phyloP scores from a whole-genome alignment of 73 alveolate genomes.

The Blepharisma stoltei region DNA sequence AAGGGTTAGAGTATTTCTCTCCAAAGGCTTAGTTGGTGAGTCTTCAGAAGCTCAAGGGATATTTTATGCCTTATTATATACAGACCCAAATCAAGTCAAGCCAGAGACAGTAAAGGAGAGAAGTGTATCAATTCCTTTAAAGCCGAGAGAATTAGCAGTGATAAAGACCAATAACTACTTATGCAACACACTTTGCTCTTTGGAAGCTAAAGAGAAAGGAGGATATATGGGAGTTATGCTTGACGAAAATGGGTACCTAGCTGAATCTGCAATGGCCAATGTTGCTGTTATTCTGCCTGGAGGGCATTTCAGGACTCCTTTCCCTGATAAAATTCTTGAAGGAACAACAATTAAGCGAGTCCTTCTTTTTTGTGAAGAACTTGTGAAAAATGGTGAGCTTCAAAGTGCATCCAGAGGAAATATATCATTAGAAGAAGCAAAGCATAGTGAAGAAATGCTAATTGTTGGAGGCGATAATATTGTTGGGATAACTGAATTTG shows the following conservation, averaged over 20 bases:
- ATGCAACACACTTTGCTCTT: not conserved
- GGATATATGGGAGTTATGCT: slow-evolving; percentile 52
- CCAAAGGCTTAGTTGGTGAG: not conserved
- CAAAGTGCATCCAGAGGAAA: not conserved
- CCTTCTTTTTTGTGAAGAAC: slow-evolving; percentile 1
- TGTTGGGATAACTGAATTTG: not conserved
- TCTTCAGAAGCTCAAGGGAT: not conserved
- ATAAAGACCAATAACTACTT: slow-evolving; percentile 12
- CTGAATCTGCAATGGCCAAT: slow-evolving; percentile 59
- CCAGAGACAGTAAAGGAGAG: not conserved
- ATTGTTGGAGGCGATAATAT: slow-evolving; percentile 12
- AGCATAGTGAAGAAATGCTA: slow-evolving; percentile 6
- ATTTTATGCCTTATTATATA: not conserved
- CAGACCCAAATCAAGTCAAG: not conserved
- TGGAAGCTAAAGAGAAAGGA: slow-evolving; percentile 39
- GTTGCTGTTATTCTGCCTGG: slow-evolving; percentile 41
- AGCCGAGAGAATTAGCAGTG: not conserved
- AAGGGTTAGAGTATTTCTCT: not conserved
- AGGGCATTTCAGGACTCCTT: slow-evolving; percentile 47
- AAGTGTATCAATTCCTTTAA: not conserved
- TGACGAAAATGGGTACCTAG: slow-evolving; percentile 46
- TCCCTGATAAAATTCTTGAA: slow-evolving; percentile 37
- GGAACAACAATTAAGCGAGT: slow-evolving; percentile 52
- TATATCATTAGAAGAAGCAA: slow-evolving; percentile 1
- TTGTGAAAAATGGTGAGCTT: slow-evolving; percentile 15